Evolutionary conservation across 2,329 filamentous ascomycete species (phyloP), one percentile per base, ranked within the genome.

Genomic region (Alternaria brassicicola): DNA sequence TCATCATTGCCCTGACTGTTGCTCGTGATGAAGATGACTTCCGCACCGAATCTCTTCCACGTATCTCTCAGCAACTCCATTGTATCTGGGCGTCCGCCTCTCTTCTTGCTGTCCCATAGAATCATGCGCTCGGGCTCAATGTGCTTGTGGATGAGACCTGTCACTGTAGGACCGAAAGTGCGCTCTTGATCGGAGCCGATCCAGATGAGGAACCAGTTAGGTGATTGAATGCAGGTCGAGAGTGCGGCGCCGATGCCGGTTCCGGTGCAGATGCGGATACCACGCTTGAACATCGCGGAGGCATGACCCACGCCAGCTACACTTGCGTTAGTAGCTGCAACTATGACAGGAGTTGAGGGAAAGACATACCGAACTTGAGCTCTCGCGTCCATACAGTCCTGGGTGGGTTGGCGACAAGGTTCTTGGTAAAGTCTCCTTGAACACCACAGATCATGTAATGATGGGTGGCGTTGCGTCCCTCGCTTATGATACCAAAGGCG

Each of bases 371-470:
- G 36, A 76, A 76, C 56, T 75, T 76, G 35, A 76, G 57, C 38
- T 76, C 69, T 30, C 73, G 55, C 3, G 73, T 76, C 73, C 73
- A 76, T 7, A 76, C 61, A 1, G 69, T 70, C 41, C 69, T 73
- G 8, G 73, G 73, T 13, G 73, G 73, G 21, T 75, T 67, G 21
- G 64, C 64, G 26, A 76, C 73, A 10, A 76, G 69, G 7, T 67
- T 59, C 28, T 64, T 70, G 3, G 73, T 76, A 48, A 76, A 76
- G 59, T 76, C 73, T n/a, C 73, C 73, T 55, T 76, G 73, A 8
- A 76, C 73, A 55, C 73, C 73, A 36, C 73, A 76, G 48, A 76
- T 73, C 72, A 76, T 74, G 61, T 76, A 76, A 43, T 76, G 73
- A 47, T 67, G 55, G 0, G 57, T 55, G 6, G 71, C 60, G 26